Conservation (phyloP, 2,329 filamentous ascomycete genomes). For the Talaromyces amestolkiae region DNA sequence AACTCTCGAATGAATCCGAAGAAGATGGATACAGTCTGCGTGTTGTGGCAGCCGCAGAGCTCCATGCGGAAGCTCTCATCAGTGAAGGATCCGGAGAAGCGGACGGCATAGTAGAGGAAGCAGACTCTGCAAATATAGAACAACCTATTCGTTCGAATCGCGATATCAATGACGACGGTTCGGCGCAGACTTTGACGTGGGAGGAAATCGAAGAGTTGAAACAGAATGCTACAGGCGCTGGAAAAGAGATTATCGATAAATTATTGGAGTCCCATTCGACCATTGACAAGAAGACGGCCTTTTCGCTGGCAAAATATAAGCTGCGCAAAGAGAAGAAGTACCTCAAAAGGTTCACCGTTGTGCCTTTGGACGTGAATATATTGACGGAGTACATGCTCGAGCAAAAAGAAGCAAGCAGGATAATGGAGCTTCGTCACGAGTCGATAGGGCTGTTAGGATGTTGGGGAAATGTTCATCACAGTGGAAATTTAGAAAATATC, state of each 20-base stretch:
- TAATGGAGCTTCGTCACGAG: conserved; percentile 85
- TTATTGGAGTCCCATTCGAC: conserved; percentile 85
- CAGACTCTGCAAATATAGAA: conserved; percentile 30
- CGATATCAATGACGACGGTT: conserved; percentile 61
- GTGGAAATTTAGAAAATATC: conserved; percentile 40
- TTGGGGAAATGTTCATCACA: conserved; percentile 85
- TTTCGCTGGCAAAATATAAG: conserved; percentile 93
- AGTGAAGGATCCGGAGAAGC: conserved; percentile 39
- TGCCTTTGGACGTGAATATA: conserved; percentile 76
- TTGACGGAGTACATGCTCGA: conserved; percentile 74
- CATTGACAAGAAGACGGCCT: conserved; percentile 90
- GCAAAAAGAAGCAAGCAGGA: conserved; percentile 75
- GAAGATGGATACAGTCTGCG: conserved; percentile 65
- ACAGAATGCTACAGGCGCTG: conserved; percentile 70
- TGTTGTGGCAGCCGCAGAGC: conserved; percentile 74
- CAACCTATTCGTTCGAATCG: conserved; percentile 61
- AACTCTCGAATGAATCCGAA: conserved; percentile 70
- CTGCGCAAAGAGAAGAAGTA: conserved; percentile 93
- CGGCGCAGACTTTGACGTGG: conserved; percentile 71
- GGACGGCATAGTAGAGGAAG: conserved; percentile 38
- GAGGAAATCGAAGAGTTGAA: conserved; percentile 71
- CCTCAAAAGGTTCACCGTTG: conserved; percentile 77
- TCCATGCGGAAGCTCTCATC: conserved; percentile 74
- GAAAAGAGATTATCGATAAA: conserved; percentile 88
- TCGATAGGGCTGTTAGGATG: conserved; percentile 75